Conservation (phyloP, 1,284 basidiomycete species). For the Irpex sp. region DNA sequence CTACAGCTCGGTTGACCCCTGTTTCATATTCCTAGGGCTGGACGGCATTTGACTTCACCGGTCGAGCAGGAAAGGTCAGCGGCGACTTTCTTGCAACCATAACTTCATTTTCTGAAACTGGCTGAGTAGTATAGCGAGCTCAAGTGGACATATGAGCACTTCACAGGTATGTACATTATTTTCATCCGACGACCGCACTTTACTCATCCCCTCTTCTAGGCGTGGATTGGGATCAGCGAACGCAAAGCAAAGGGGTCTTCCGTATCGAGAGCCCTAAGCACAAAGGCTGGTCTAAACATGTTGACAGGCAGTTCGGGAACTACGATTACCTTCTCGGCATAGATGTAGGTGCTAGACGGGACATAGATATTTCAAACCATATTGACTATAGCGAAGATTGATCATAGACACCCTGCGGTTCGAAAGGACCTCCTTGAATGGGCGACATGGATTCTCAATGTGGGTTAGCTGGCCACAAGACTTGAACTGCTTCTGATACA, state of each 20-base stretch:
- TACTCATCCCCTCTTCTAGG: slow-evolving; percentile 38
- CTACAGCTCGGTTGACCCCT: too few species aligned
- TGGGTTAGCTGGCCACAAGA: slow-evolving; percentile 23
- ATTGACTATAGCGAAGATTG: slow-evolving; percentile 51
- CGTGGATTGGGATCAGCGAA: slow-evolving; percentile 82
- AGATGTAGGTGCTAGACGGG: slow-evolving; percentile 42
- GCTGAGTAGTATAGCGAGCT: slow-evolving; percentile 59
- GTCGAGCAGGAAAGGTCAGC: slow-evolving; percentile 67
- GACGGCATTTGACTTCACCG: slow-evolving; percentile 85
- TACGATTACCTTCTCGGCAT: slow-evolving; percentile 78
- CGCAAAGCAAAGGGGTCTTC: slow-evolving; percentile 59
- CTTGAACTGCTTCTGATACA: neutral
- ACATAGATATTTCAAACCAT: neutral
- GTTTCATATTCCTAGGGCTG: slow-evolving; percentile 52
- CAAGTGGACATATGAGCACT: slow-evolving; percentile 69
- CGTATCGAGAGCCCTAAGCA: slow-evolving; percentile 53
- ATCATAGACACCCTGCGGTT: slow-evolving; percentile 83
- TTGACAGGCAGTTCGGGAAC: slow-evolving; percentile 71
- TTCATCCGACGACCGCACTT: neutral
- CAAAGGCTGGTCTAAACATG: slow-evolving; percentile 68
- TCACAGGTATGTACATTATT: slow-evolving; percentile 53
- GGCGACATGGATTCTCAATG: slow-evolving; percentile 72
- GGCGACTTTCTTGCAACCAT: neutral
- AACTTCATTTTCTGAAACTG: neutral
- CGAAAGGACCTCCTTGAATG: slow-evolving; percentile 61